Base-by-base conservation (phyloP, 176 grass and related monocot genomes). In the Miscanthus lutarioriparius region DNA sequence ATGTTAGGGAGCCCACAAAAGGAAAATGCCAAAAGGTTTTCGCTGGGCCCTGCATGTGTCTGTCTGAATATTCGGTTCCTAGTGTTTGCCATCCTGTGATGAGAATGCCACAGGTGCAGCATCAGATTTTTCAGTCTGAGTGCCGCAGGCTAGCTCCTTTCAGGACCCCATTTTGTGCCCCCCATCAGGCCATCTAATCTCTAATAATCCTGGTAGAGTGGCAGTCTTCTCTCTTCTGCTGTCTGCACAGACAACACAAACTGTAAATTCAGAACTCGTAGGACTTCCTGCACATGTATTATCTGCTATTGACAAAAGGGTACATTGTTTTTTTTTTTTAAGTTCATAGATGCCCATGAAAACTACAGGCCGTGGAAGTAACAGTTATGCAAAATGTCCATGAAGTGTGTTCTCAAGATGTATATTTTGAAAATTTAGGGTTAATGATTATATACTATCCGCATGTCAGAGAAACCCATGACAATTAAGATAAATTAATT, bases 1-100 rank as follows among this genome's bases (percentile, higher is more conserved):
- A 78, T 78, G 74, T 86, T 90, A 83, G 72, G 88, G 88, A 86
- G 74, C 79, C 79, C 88, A 79, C 79, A 86, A 83, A 81, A 82
- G 88, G 88, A 72, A 90, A 73, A 64, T 73, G 78, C 54, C 83
- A 73, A 73, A 73, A 73, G 15, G 73, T 72, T 77, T 68, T 59
- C 77, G 66, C 73, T 86, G 79, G 73, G 33, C 65, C 88, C 88
- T 41, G 71, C 70, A 72, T 54, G 66, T 45, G 65, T 56, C 25
- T 45, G 33, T 64, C 64, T 90, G 74, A 66, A 56, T 72, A 59
- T 82, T 86, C 81, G 78, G 71, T 82, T 44, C 83, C 38, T 72
- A 65, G 75, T 38, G 80, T 78, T 71, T 71, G 80, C 66, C 40
- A 36, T 78, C 64, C 74, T 83, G 74, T 72, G 69, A 28, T 82